Evolutionary conservation across 352 stramenopile genomes (phyloP).

Genomic region (Phytopythium litorale): DNA sequence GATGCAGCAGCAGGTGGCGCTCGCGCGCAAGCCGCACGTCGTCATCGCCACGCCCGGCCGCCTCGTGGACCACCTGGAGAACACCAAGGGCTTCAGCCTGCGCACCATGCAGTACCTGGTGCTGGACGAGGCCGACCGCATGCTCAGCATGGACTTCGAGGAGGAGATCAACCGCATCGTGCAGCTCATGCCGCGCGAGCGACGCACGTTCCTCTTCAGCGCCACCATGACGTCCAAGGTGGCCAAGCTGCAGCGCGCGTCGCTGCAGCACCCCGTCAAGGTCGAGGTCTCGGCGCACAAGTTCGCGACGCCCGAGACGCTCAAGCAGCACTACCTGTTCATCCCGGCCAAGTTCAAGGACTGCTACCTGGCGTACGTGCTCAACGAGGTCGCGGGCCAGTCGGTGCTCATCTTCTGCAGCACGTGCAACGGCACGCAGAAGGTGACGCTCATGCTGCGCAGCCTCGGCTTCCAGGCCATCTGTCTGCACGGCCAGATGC

Average conservation of each 20-base stretch:
- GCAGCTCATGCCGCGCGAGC: constrained; percentile 90
- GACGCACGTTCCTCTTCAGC: constrained; percentile 98
- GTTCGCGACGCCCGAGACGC: constrained; percentile 96
- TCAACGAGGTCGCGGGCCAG: constrained; percentile 97
- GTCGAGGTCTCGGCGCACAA: constrained; percentile 96
- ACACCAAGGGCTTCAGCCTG: constrained; percentile 95
- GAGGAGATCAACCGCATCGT: constrained; percentile 99
- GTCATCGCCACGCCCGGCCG: constrained; percentile 93
- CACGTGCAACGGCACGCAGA: constrained; percentile 97
- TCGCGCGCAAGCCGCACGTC: constrained; percentile 96
- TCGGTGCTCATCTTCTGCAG: constrained; percentile 98
- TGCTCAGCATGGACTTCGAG: constrained; percentile 98
- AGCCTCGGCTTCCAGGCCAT: constrained; percentile 98
- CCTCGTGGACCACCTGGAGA: constrained; percentile 94
- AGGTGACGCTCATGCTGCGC: constrained; percentile 96
- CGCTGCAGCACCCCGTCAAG: constrained; percentile 95
- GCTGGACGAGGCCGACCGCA: constrained; percentile 94
- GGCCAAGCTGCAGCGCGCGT: constrained; percentile 96
- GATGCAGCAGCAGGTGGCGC: constrained; percentile 95
- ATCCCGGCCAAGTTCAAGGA: constrained; percentile 99
- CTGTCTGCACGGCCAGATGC: constrained; percentile 98
- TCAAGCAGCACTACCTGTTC: constrained; percentile 99
- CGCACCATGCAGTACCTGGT: constrained; percentile 90
- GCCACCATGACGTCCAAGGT: constrained; percentile 99
- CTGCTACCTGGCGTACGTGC: constrained; percentile 97